Evolutionary conservation across 2,329 filamentous ascomycete genomes (phyloP).

Genomic region (Microdochium trichocladiopsis): DNA sequence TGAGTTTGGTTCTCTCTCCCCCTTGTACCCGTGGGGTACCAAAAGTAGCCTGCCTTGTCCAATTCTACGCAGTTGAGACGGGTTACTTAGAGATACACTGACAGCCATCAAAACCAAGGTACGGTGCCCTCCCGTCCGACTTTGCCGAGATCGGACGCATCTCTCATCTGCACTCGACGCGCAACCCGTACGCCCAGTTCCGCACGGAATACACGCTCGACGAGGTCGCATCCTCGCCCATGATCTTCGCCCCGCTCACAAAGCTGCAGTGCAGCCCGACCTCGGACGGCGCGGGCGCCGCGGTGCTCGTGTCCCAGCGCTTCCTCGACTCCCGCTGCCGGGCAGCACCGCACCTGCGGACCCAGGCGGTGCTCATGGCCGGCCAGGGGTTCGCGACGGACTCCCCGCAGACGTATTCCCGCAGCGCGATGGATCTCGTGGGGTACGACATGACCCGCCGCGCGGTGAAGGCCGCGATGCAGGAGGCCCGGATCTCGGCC

Average conservation of each 20-base stretch:
- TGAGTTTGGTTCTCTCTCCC: conserved; percentile 32
- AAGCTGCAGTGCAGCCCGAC: conserved; percentile 98
- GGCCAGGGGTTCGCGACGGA: conserved; percentile 88
- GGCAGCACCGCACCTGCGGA: conserved; percentile 61
- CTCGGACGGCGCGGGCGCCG: conserved; percentile 84
- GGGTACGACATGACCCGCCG: conserved; percentile 77
- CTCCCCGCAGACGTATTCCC: conserved; percentile 68
- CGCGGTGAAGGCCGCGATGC: conserved; percentile 63
- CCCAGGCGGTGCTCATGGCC: conserved; percentile 80
- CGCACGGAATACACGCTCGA: conserved; percentile 84
- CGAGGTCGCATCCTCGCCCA: conserved; percentile 67
- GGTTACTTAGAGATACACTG: too few relatives aligned
- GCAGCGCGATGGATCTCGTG: conserved; percentile 78
- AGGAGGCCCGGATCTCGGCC: conserved; percentile 63
- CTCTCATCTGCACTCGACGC: conserved; percentile 85
- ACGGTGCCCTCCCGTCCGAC: conserved; percentile 75
- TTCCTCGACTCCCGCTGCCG: conserved; percentile 81
- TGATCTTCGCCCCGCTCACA: conserved; percentile 80
- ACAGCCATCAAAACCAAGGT: conserved; percentile 37
- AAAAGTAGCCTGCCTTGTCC: too few relatives aligned
- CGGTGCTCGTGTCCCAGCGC: conserved; percentile 78
- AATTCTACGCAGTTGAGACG: neutral
- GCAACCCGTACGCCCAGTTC: conserved; percentile 96
- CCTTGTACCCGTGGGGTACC: neutral
- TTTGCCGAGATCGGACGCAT: conserved; percentile 91